Evolutionary conservation across 441 rosid genomes (phyloP), one percentile per base, ranked within the genome.

Genomic region (Euphorbia schlechtendalii): DNA sequence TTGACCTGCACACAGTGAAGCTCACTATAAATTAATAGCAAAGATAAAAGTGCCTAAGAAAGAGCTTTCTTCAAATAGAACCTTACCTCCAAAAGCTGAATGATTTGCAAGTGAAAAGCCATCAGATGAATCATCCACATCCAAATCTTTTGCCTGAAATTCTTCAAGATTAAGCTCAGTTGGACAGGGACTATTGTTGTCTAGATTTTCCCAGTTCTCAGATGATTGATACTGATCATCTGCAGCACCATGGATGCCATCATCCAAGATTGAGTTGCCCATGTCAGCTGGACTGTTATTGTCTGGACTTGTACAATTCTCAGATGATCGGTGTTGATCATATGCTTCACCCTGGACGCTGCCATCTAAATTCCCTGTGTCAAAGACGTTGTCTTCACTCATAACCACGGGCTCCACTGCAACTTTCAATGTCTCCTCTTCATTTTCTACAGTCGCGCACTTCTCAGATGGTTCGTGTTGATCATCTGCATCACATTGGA

Each of bases 1-100:
- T 67, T 78, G 60, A 62, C 60, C 81, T 74, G 63, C 66, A 69
- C 22, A 63, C 55, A 30, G 51, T 27, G 53, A 74, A 54, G 62
- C 60, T 59, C 57, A 41, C 40, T 13, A 38, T 58, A 24, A 64
- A 70, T 18, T 53, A 61, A 70, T 21, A 25, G 30, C 21, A 18
- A 53, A 65, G 56, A 46, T 21, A 18, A 53, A 65, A 59, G 56
- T n/a, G 51, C n/a, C 28, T 11, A 61, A 55, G 54, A 34, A 41
- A 38, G 36, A 14, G 32, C 14, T 2, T 66, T 15, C 41, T 41
- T 63, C 66, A 64, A 34, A 59, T 55, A 48, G 13, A 53, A 59
- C 34, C 49, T 56, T n/a, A 74, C 71, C 61, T 38, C 55, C 53
- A 38, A 38, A 32, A 32, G 41, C 32, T 64, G 43, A 52, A 46